These are phyloP conservation scores for Dendrobium chrysotoxum DNA, from an alignment of 106 monocot species.

Conservation along the genomic window DNA sequence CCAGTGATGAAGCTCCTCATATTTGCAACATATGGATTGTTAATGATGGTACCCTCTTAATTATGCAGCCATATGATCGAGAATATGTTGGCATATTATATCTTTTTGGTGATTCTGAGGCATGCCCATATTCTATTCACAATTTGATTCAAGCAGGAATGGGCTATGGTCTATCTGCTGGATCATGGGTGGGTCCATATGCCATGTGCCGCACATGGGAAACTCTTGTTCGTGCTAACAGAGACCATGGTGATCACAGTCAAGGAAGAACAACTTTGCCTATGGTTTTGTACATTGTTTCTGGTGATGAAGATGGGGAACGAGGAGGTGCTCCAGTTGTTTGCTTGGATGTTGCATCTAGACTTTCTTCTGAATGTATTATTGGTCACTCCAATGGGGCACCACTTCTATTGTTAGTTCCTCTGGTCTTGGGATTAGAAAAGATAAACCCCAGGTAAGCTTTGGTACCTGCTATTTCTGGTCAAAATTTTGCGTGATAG, in stretches of 20 bases:
- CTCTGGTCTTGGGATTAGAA: slow-evolving; percentile 95
- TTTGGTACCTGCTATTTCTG: not conserved
- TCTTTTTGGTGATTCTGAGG: slow-evolving; percentile 76
- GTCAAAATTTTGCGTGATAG: not conserved
- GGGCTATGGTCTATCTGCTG: slow-evolving; percentile 76
- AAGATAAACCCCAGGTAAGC: slow-evolving; percentile 86
- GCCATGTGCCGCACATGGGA: slow-evolving; percentile 98
- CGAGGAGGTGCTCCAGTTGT: slow-evolving; percentile 92
- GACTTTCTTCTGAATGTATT: slow-evolving; percentile 47
- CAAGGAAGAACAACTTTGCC: slow-evolving; percentile 31
- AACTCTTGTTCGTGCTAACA: slow-evolving; percentile 40
- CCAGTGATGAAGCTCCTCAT: slow-evolving; percentile 16
- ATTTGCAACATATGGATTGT: slow-evolving; percentile 29
- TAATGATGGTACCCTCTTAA: slow-evolving; percentile 27
- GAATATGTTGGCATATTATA: slow-evolving; percentile 65
- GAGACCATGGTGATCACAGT: slow-evolving; percentile 16
- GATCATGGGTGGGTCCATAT: slow-evolving; percentile 97
- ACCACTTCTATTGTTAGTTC: slow-evolving; percentile 78
- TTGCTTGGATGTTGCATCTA: slow-evolving; percentile 57
- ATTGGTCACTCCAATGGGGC: slow-evolving; percentile 40
- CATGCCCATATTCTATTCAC: slow-evolving; percentile 70
- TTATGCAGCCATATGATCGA: slow-evolving; percentile 80
- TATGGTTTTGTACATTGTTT: slow-evolving; percentile 86
- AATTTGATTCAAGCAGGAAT: slow-evolving; percentile 86
- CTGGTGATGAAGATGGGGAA: slow-evolving; percentile 95